Percentiles rank a stretch among this genome's conserved stretches.
These are phyloP conservation scores for Elaeis guineensis DNA, from an alignment of 176 grass and related monocot genomes.

Conservation along the genomic window DNA sequence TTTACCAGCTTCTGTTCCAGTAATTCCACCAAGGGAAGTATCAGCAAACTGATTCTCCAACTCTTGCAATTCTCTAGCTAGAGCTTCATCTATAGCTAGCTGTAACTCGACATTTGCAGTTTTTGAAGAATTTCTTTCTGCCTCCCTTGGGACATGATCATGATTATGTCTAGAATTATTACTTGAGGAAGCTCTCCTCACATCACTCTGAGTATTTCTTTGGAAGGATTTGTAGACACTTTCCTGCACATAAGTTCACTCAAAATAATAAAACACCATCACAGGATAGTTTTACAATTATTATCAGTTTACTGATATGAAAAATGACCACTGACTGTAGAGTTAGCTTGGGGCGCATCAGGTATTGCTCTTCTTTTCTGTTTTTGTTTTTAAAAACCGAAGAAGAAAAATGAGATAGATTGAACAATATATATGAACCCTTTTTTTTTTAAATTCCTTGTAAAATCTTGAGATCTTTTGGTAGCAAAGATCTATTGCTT, in stretches of 20 bases:
- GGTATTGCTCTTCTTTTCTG: no score
- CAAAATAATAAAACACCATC: no score
- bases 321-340: no score
- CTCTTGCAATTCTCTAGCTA: conserved; percentile 71
- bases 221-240: conserved; percentile 55
- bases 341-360: no score
- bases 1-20: conserved; percentile 13
- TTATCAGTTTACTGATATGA: no score
- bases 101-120: conserved; percentile 29
- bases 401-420: no score
- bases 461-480: no score
- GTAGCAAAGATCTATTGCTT: no score
- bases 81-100: conserved; percentile 63
- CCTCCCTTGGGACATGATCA: conserved; percentile 8
- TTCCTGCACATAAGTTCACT: conserved; percentile 35
- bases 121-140: conserved; percentile 19
- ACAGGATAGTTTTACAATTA: no score
- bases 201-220: conserved; percentile 32
- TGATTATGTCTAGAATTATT: conserved; percentile 28
- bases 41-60: conserved; percentile 43
- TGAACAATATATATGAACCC: no score
- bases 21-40: conserved; percentile 26
- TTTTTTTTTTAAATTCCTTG: no score
- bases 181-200: conserved; percentile 26
- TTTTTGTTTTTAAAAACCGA: no score